A percentile compares a stretch with the other conserved stretches of the same genome.
phyloP scores from a whole-genome alignment of 139 green algal genomes.

The Closterium sp. region DNA sequence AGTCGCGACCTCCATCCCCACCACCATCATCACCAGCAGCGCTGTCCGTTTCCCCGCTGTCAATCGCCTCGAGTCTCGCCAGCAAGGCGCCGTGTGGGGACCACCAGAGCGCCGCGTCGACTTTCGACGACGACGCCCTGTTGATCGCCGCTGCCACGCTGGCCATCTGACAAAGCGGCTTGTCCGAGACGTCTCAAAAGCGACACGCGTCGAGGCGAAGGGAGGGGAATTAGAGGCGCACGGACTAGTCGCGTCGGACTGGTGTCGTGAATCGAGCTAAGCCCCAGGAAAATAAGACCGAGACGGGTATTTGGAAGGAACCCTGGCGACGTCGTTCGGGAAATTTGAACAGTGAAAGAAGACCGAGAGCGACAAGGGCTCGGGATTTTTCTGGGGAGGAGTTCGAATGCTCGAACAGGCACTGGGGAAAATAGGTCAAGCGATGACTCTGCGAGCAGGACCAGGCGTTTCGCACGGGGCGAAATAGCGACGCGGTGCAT shows the following conservation, averaged over 20 bases:
- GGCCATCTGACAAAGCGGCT: background rate
- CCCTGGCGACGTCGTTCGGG: background rate
- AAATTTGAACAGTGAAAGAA: too few species aligned
- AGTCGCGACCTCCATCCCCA: background rate
- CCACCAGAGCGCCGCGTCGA: background rate
- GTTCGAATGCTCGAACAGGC: background rate
- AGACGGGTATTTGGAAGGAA: background rate
- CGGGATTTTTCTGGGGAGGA: background rate
- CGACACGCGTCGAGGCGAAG: background rate
- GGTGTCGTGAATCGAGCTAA: background rate
- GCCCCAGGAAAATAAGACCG: background rate
- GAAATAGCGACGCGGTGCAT: background rate
- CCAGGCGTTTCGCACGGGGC: background rate
- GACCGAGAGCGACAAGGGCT: background rate
- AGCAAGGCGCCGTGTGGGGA: background rate
- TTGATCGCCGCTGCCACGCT: background rate
- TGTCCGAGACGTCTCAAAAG: too few species aligned
- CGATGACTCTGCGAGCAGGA: background rate
- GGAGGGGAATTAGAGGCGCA: background rate
- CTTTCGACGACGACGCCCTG: background rate
- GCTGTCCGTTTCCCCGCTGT: background rate
- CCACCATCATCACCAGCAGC: background rate
- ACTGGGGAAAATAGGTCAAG: background rate
- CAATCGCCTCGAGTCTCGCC: background rate
- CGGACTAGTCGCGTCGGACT: background rate